Conservation (phyloP, 495 filamentous ascomycete genomes). For the Pseudevernia furfuracea region DNA sequence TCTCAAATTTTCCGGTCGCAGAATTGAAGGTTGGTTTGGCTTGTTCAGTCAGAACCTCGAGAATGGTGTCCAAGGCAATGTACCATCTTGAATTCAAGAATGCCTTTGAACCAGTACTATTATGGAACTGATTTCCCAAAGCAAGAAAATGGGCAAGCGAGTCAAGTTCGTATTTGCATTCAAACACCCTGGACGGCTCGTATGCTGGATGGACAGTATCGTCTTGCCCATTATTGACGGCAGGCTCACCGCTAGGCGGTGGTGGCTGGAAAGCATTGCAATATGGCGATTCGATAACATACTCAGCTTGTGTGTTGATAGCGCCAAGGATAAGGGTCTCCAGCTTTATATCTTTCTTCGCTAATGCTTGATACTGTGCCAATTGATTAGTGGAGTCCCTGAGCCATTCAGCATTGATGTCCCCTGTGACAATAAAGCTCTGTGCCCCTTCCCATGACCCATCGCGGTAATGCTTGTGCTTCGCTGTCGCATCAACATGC, state of each 20-base stretch:
- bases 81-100: conserved; percentile 79
- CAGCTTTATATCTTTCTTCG: conserved; percentile 67
- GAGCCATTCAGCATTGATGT: conserved; percentile 97
- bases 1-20: conserved; percentile 51
- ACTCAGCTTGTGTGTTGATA: conserved; percentile 94
- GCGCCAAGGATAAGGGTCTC: conserved; percentile 80
- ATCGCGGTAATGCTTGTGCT: conserved; percentile 29
- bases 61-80: conserved; percentile 63
- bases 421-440: conserved; percentile 95
- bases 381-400: conserved; percentile 96
- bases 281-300: conserved; percentile 88
- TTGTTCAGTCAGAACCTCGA: conserved; percentile 69
- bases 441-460: conserved; percentile 74
- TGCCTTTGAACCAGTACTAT: conserved; percentile 64
- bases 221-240: conserved; percentile 64
- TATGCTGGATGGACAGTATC: conserved; percentile 83
- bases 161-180: conserved; percentile 99
- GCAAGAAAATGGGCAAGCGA: conserved; percentile 88
- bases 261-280: conserved; percentile 99
- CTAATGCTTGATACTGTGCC: conserved; percentile 76
- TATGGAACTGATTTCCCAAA: conserved; percentile 77
- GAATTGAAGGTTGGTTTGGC: conserved; percentile 69
- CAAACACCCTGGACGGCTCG: conserved; percentile 77
- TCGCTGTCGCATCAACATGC: conserved; percentile 51
- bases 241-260: conserved; percentile 61